Evolutionary conservation across 805 yeast species (phyloP), one percentile per base, ranked within the genome.

Genomic region (Yarrowia sp.): DNA sequence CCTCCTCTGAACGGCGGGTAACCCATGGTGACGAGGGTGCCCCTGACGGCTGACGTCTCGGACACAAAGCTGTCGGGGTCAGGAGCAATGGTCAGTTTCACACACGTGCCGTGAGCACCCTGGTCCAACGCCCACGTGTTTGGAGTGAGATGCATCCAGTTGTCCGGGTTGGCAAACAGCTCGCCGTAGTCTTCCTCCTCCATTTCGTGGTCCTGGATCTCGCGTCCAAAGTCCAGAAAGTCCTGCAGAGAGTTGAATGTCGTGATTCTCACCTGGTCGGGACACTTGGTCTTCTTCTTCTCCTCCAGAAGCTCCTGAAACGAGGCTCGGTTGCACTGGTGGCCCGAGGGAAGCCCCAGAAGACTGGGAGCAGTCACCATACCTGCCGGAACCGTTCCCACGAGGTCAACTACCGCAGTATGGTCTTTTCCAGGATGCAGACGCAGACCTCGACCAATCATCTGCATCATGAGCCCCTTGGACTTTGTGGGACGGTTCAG

Each of bases 391-490:
- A 66, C 50, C 0, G 87, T 82, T 12, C 87, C 90, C n/a, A 87
- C 90, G 76, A 92, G 85, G 74, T 92, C 97, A 0, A 91, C 82
- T 7, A 93, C 82, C 72, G 88, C 89, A 73, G 98, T 92, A 69
- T 81, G 79, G 2, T 81, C 76, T 73, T 93, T 93, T 0, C 83
- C 85, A 1, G 82, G 79, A 72, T 86, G 86, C 14, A 85, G 71
- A 43, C 98, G 78, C 47, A 93, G 78, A 0, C 98, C 98, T 68
- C 98, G 81, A 0, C 98, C 98, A 19, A 93, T 83, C 97, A 93
- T 93, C 74, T 93, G 98, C 17, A 87, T 82, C 43, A 91, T 77
- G 50, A 93, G 77, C 0, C 89, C 85, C 39, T 86, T 78, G 0
- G 97, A 92, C 68, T 82, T 83, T 0, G 97, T 90, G 1, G 97